A percentile compares a stretch with the other conserved stretches of the same genome.
These are phyloP conservation scores for Trypanosoma avium DNA, from an alignment of 208 protist genomes.

Conservation along the genomic window DNA sequence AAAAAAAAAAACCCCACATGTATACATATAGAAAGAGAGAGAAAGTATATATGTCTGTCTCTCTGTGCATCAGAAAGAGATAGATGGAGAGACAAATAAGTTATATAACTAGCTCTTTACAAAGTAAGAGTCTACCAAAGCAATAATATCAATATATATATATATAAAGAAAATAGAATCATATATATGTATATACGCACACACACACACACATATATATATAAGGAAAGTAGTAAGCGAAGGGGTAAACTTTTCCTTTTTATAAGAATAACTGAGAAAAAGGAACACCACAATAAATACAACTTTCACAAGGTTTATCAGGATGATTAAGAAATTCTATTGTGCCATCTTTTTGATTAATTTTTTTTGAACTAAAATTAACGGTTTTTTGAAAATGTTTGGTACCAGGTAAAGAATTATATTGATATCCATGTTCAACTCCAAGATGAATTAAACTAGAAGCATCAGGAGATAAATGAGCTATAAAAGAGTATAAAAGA, in stretches of 20 bases:
- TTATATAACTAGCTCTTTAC: too few species aligned
- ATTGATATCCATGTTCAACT: conserved; percentile 84
- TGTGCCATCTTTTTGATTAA: conserved; percentile 36
- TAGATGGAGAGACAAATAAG: too few species aligned
- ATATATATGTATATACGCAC: background rate
- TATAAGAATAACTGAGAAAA: conserved; percentile 65
- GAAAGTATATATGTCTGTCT: too few species aligned
- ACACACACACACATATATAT: background rate
- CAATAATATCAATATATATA: conserved; percentile 13
- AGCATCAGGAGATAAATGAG: conserved; percentile 71
- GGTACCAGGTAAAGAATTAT: conserved; percentile 80
- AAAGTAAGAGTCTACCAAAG: conserved; percentile 15
- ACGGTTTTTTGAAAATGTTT: conserved; percentile 73
- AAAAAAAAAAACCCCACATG: background rate
- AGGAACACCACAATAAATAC: conserved; percentile 69
- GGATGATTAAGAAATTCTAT: conserved; percentile 54
- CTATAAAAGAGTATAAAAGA: conserved; percentile 71
- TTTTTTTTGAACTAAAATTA: conserved; percentile 65
- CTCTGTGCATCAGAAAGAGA: too few species aligned
- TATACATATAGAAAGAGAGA: background rate
- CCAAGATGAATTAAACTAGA: conserved; percentile 59
- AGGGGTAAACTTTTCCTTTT: too few species aligned
- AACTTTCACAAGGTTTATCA: conserved; percentile 44
- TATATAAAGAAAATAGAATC: conserved; percentile 11
- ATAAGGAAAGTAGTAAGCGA: conserved; percentile 1